phyloP scores from a whole-genome alignment of 1,139 yeast genomes.

The Geotrichum europaeum region DNA sequence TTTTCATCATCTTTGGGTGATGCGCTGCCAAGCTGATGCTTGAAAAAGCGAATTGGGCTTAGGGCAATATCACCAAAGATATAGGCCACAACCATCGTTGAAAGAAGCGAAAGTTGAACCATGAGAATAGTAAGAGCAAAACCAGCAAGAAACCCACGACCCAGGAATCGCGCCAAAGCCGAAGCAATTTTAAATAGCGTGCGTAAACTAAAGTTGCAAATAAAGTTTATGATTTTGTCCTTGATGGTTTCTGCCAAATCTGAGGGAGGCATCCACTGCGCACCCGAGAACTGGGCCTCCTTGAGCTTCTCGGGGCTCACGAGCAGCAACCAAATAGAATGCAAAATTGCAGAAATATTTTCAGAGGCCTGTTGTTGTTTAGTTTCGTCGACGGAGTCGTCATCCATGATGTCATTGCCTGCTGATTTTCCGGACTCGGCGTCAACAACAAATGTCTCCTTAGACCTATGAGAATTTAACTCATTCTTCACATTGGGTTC shows the following conservation, averaged over 20 bases:
- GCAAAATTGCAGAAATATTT: conserved; percentile 1
- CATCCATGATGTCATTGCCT: background rate
- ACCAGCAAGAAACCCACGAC: conserved; percentile 17
- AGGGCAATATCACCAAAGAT: conserved; percentile 27
- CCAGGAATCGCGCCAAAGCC: conserved; percentile 2
- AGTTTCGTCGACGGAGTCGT: background rate
- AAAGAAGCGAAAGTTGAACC: conserved; percentile 27
- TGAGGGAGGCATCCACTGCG: conserved; percentile 25
- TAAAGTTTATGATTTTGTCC: conserved; percentile 6
- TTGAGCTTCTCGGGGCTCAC: conserved; percentile 15
- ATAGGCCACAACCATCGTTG: conserved; percentile 28
- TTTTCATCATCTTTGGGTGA: background rate
- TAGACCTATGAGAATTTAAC: background rate
- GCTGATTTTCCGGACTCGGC: background rate
- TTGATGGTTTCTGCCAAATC: conserved; percentile 24
- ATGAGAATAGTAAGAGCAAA: conserved; percentile 24
- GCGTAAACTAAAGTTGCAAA: background rate
- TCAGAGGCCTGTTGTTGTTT: background rate
- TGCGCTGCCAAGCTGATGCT: background rate
- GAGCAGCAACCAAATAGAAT: conserved; percentile 17
- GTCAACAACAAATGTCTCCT: background rate
- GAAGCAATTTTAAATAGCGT: background rate
- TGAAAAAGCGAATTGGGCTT: conserved; percentile 1
- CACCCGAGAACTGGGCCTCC: conserved; percentile 6
- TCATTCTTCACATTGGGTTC: background rate